Evolutionary conservation across 2,329 filamentous ascomycete genomes (phyloP), one percentile per base, ranked within the genome.

Genomic region (Gliomastix tumulicola): DNA sequence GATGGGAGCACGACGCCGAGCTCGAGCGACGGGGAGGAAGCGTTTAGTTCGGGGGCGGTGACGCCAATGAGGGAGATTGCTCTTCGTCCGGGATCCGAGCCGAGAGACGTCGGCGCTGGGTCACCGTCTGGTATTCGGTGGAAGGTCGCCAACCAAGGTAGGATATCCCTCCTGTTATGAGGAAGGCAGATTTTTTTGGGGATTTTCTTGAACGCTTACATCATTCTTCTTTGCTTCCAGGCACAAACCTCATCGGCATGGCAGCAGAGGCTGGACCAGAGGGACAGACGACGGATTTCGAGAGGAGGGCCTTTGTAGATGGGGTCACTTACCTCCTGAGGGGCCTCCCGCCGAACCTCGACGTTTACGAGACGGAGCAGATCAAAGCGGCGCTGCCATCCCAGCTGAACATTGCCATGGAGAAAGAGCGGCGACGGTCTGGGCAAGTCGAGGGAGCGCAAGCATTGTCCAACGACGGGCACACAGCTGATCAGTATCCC

Each of bases 291-390:
- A 39, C 45, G 6, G 42, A 45, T 2, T 58, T 59, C 40, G 71
- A 74, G 35, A 69, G 80, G 19, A 74, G 76, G 43, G 66, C 81
- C 9, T 84, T 82, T 53, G 57, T 84, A 34, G 75, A 83, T 46
- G 71, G 76, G 40, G 56, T 82, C 5, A 70, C 72, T 4, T 82
- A 82, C 51, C 62, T 84, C 18, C 64, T 84, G n/a, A 70, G 70
- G 41, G 79, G 73, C 7, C 64, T 84, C 0, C 81, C 81, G 0
- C 42, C 56, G 2, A 63, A 81, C 34, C 66, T 84, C 21, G 71
- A 69, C 21, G 56, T 59, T 3, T 66, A 70, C 43, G 81, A 84
- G 50, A 52, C 59, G 20, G 50, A 69, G 18, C 67, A 48, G 30
- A 46, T 48, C 16, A 46, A 48, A 42, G 46, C 37, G 18, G 51